Evolutionary conservation across 1,284 basidiomycete species (phyloP).

Genomic region (Cutaneotrichosporon daszewskae): DNA sequence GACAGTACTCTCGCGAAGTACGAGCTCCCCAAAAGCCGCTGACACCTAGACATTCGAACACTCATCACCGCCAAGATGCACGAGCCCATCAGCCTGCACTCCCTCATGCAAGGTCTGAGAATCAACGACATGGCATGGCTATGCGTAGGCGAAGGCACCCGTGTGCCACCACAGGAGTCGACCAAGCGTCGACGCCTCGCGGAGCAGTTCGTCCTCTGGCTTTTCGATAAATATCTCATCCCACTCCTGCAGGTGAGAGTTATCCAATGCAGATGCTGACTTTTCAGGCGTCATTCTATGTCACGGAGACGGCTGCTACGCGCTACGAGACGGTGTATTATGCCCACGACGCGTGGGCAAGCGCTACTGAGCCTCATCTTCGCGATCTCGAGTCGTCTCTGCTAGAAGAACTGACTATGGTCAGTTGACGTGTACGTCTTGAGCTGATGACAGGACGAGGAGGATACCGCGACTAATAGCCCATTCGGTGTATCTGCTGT

Average conservation of each 20-base stretch:
- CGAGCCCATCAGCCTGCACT: slow-evolving; percentile 77
- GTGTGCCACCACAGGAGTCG: slow-evolving; percentile 60
- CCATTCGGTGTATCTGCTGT: slow-evolving; percentile 54
- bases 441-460: neutral
- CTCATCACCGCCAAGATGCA: slow-evolving; percentile 70
- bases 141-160: slow-evolving; percentile 24
- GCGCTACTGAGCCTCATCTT: slow-evolving; percentile 72
- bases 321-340: slow-evolving; percentile 87
- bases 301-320: slow-evolving; percentile 84
- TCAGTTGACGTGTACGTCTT: slow-evolving; percentile 13
- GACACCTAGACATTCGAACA: slow-evolving; percentile 58
- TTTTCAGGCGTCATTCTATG: slow-evolving; percentile 79
- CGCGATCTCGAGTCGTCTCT: slow-evolving; percentile 55
- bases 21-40: slow-evolving; percentile 25
- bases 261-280: slow-evolving; percentile 4
- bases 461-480: slow-evolving; percentile 8
- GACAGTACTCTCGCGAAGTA: slow-evolving; percentile 58
- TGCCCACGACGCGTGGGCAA: slow-evolving; percentile 89
- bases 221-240: slow-evolving; percentile 78
- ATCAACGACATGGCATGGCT: slow-evolving; percentile 79
- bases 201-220: slow-evolving; percentile 85
- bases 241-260: slow-evolving; percentile 66
- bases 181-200: slow-evolving; percentile 69
- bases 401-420: slow-evolving; percentile 37
- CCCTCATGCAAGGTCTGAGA: slow-evolving; percentile 69